Evolutionary conservation across 116 monocot species (phyloP), one percentile per base, ranked within the genome.

Genomic region (Trichopus zeylanicus): DNA sequence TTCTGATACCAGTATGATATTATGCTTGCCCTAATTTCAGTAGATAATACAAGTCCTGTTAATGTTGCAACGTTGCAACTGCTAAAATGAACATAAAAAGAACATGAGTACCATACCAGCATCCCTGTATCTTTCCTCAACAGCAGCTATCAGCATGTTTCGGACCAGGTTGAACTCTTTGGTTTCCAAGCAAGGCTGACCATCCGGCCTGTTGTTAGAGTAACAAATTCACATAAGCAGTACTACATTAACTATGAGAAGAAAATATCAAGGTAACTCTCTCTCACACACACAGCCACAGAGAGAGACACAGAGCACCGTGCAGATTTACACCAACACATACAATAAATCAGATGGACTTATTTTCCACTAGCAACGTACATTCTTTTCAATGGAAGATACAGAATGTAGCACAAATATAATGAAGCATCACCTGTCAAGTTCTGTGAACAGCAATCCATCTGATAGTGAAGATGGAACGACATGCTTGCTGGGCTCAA

Each of bases 71-170:
- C 16, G 49, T 7, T 42, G 23, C 22, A 22, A 49, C 8, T 49
- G 4, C 4, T 4, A 22, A 8, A 24, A 22, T 19, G 49, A 49
- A 22, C 8, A 7, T 9, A 49, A 49, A 5, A 49, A 20, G 23
- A 6, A 49, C 8, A 49, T 7, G n/a, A 9, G 19, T 0, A 29
- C n/a, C 25, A 51, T 78, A 83, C 83, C 83, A 28, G 83, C 83
- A 78, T 83, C 83, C 38, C 46, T 67, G 65, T 83, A 83, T 31
- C 83, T 54, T 63, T 83, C 83, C 62, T 83, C 78, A 30, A 72
- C 72, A 61, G 72, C 75, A 37, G 83, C 83, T 29, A 66, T 69
- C n/a, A 71, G 57, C 83, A 83, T 75, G 57, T 75, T 83, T 3
- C 65, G 63, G 15, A 78, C 42, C 54, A 83, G 46, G 46, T 48